Percentiles rank a stretch among this genome's conserved stretches.
phyloP scores from a whole-genome alignment of 257 asterid genomes.

The Plantago ovata region DNA sequence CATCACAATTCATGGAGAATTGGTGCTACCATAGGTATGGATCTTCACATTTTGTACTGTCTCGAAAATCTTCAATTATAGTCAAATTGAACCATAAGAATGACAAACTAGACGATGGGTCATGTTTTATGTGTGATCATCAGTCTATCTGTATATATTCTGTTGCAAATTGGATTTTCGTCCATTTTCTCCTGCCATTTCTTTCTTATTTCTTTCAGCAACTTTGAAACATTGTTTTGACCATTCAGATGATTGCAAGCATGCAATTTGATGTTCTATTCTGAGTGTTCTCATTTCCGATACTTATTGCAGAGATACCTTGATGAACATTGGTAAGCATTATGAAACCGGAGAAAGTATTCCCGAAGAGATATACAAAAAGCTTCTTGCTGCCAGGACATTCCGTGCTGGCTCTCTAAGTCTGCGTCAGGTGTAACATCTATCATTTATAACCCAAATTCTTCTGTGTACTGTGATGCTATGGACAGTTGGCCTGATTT shows the following conservation, averaged over 20 bases:
- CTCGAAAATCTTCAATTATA: too few species aligned
- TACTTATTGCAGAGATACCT: slow-evolving; percentile 68
- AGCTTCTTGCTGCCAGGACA: slow-evolving; percentile 98
- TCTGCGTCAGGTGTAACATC: slow-evolving; percentile 74
- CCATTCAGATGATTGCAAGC: neutral
- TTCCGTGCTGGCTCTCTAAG: slow-evolving; percentile 93
- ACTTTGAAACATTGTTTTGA: too few species aligned
- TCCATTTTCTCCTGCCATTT: neutral
- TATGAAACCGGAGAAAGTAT: slow-evolving; percentile 89
- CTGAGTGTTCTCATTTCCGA: neutral
- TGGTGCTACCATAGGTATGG: slow-evolving; percentile 97
- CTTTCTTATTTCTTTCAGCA: neutral
- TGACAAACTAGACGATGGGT: too few species aligned
- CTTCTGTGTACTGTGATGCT: neutral
- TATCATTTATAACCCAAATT: too few species aligned
- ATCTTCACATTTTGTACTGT: slow-evolving; percentile 1
- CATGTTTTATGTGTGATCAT: too few species aligned
- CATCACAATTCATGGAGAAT: slow-evolving; percentile 97
- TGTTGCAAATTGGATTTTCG: too few species aligned
- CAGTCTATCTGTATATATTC: too few species aligned
- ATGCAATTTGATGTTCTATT: neutral
- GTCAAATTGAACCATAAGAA: neutral
- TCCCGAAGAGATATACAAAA: slow-evolving; percentile 84
- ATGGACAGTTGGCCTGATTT: slow-evolving; percentile 4
- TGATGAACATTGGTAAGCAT: slow-evolving; percentile 96